Evolutionary conservation across 257 asterid species (phyloP).

Genomic region (Scutellaria baicalensis): DNA sequence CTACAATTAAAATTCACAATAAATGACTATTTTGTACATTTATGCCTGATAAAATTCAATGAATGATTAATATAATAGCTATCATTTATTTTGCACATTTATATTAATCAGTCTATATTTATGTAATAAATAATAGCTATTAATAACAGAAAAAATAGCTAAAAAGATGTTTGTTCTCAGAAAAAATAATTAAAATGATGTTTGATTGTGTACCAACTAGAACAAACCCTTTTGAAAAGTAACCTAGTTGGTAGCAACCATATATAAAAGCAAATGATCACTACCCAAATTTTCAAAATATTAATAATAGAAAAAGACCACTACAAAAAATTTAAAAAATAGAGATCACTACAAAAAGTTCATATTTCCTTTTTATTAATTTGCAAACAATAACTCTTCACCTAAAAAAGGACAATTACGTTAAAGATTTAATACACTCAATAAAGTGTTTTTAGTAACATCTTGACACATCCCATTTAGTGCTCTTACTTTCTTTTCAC

Average conservation of each 20-base stretch:
- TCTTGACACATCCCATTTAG: too few species aligned
- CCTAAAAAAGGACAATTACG: neutral
- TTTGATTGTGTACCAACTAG: neutral
- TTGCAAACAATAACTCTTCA: neutral
- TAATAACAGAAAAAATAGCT: too few species aligned
- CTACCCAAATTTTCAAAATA: neutral
- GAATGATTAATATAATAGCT: neutral
- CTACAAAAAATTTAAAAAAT: too few species aligned
- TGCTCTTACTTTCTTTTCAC: too few species aligned
- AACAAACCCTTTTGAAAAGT: neutral
- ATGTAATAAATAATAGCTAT: too few species aligned
- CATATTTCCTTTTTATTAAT: neutral
- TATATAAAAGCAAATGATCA: neutral
- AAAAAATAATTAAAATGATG: neutral
- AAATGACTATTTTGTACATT: too few species aligned
- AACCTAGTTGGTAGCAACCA: constrained; percentile 1
- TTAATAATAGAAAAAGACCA: too few species aligned
- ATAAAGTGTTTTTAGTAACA: too few species aligned
- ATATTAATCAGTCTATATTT: too few species aligned
- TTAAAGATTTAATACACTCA: neutral
- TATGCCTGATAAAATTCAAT: neutral
- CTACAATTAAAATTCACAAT: too few species aligned
- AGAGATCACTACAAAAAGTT: neutral
- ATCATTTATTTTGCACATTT: too few species aligned
- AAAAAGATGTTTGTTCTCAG: too few species aligned